These are phyloP conservation scores for Colletotrichum eleusines DNA, from an alignment of 2,329 filamentous ascomycete genomes.

Conservation along the genomic window DNA sequence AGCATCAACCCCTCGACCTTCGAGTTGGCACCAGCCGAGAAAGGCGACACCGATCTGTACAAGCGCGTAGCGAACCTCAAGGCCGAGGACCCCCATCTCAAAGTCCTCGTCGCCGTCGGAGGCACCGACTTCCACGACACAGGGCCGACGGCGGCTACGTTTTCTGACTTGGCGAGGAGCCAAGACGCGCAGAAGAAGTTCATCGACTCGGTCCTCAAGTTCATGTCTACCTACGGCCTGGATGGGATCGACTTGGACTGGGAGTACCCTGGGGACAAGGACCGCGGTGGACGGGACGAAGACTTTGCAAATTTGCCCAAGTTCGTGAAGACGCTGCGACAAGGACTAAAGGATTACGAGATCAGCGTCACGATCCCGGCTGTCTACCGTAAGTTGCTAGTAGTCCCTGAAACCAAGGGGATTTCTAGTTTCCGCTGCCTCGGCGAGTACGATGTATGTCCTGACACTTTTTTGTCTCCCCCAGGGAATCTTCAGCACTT, in stretches of 20 bases:
- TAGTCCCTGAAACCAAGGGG: background rate
- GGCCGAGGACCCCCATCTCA: slow-evolving; percentile 45
- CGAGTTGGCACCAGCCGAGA: slow-evolving; percentile 38
- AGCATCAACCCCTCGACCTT: slow-evolving; percentile 50
- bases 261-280: slow-evolving; percentile 51
- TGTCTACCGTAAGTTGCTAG: background rate
- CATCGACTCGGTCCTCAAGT: slow-evolving; percentile 51
- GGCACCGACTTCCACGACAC: slow-evolving; percentile 54
- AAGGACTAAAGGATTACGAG: slow-evolving; percentile 42
- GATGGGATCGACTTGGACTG: slow-evolving; percentile 62
- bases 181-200: slow-evolving; percentile 51
- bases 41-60: slow-evolving; percentile 45
- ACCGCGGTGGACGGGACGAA: slow-evolving; percentile 51
- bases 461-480: background rate
- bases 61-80: slow-evolving; percentile 50
- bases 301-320: slow-evolving; percentile 52
- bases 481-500: slow-evolving; percentile 44
- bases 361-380: slow-evolving; percentile 37
- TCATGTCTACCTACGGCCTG: slow-evolving; percentile 57
- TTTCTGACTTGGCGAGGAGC: slow-evolving; percentile 50
- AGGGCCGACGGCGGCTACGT: slow-evolving; percentile 41
- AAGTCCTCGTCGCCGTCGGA: slow-evolving; percentile 55
- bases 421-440: background rate
- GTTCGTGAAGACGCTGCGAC: slow-evolving; percentile 42
- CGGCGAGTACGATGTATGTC: background rate